phyloP scores from a whole-genome alignment of 2,329 filamentous ascomycete genomes.

The Torrubiellomyces zombiae region DNA sequence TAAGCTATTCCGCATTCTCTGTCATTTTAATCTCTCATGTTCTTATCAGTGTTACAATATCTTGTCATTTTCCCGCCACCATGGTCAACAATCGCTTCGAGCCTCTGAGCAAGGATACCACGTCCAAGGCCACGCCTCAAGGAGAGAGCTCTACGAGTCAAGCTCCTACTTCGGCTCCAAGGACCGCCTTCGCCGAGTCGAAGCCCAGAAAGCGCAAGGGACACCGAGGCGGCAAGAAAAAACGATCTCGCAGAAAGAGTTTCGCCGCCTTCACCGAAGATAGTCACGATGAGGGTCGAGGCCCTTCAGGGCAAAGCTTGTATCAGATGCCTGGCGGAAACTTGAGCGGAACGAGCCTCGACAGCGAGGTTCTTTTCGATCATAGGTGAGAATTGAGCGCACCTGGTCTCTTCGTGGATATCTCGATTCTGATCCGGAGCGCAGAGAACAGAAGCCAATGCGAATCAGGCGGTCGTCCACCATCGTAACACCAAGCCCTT shows the following conservation, averaged over 20 bases:
- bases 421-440: background rate
- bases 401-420: too few relatives aligned
- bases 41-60: too few relatives aligned
- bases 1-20: too few relatives aligned
- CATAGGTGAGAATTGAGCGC: conserved; percentile 49
- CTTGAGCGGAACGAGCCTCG: conserved; percentile 69
- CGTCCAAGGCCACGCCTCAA: too few relatives aligned
- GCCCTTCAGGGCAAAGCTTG: conserved; percentile 23
- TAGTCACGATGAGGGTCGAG: conserved; percentile 19
- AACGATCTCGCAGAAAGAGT: conserved; percentile 59
- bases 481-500: conserved; percentile 18
- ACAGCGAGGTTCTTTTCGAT: conserved; percentile 76
- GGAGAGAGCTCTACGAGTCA: conserved; percentile 1
- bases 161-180: conserved; percentile 4
- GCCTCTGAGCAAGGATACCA: conserved; percentile 10
- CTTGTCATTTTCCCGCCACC: conserved; percentile 3
- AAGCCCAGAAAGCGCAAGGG: conserved; percentile 46
- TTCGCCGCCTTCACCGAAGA: conserved; percentile 54
- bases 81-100: conserved; percentile 18
- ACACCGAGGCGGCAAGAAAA: conserved; percentile 64
- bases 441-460: conserved; percentile 42
- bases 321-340: conserved; percentile 37
- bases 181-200: conserved; percentile 6
- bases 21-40: too few relatives aligned
- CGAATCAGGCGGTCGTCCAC: conserved; percentile 45